Percentiles rank a stretch among this genome's conserved stretches.
These are phyloP conservation scores for Cicer chorassanicum DNA, from an alignment of 306 rosid genomes.

Conservation along the genomic window DNA sequence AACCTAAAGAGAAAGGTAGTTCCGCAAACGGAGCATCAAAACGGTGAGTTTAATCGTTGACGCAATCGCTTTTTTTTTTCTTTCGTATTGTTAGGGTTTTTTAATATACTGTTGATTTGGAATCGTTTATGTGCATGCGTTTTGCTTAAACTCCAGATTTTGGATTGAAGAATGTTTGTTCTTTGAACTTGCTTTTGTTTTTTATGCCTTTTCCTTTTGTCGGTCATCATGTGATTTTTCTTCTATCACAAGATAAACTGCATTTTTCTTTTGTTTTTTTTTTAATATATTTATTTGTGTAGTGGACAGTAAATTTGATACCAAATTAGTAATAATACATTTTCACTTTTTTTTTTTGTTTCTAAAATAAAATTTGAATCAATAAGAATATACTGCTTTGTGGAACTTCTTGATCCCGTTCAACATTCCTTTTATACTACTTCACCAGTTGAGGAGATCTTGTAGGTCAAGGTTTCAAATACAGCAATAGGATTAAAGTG, in stretches of 20 bases:
- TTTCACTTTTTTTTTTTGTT: neutral
- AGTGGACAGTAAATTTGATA: slow-evolving; percentile 14
- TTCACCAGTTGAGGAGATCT: slow-evolving; percentile 16
- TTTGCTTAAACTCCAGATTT: slow-evolving; percentile 37
- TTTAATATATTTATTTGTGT: slow-evolving; percentile 10
- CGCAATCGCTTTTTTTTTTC: neutral
- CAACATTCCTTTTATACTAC: slow-evolving; percentile 40
- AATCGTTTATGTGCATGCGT: slow-evolving; percentile 13
- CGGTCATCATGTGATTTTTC: slow-evolving; percentile 44
- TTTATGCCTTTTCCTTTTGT: slow-evolving; percentile 27
- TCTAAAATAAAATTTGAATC: slow-evolving; percentile 2
- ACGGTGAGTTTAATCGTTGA: slow-evolving; percentile 49
- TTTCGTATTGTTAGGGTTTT: slow-evolving; percentile 34
- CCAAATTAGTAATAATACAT: neutral
- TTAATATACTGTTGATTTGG: neutral
- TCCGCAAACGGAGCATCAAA: slow-evolving; percentile 35
- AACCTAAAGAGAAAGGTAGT: slow-evolving; percentile 49
- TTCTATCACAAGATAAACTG: slow-evolving; percentile 35
- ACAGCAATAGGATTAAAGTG: slow-evolving; percentile 1
- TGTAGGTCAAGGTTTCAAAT: slow-evolving; percentile 22
- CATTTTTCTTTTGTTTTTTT: slow-evolving; percentile 1
- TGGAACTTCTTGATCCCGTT: slow-evolving; percentile 29
- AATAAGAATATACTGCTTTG: slow-evolving; percentile 20
- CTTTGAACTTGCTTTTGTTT: slow-evolving; percentile 17
- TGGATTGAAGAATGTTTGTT: slow-evolving; percentile 47